Evolutionary conservation across 129 eudicot species (phyloP).

Genomic region (Rutidosis leptorrhynchoides): DNA sequence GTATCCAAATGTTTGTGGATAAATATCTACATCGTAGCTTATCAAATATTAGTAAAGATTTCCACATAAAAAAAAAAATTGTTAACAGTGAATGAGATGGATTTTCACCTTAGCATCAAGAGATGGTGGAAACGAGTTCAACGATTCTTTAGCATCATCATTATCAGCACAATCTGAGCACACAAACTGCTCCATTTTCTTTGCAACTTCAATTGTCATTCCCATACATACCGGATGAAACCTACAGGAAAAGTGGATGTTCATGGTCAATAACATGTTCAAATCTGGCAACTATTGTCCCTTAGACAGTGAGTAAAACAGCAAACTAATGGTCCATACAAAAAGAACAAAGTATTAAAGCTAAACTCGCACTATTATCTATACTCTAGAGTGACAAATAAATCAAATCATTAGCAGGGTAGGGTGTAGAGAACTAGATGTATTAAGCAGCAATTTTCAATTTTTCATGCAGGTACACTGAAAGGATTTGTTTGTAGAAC

Average conservation of each 20-base stretch:
- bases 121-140: constrained; percentile 54
- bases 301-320: neutral
- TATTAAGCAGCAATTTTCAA: neutral
- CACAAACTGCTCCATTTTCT: constrained; percentile 70
- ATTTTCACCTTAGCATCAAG: constrained; percentile 55
- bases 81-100: neutral
- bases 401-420: neutral
- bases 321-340: neutral
- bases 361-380: neutral
- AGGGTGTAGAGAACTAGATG: neutral
- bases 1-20: neutral
- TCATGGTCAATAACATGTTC: neutral
- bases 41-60: too few species aligned
- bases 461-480: neutral
- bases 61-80: neutral
- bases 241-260: constrained; percentile 37
- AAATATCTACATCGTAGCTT: neutral
- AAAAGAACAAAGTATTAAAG: neutral
- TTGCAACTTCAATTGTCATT: constrained; percentile 90
- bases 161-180: constrained; percentile 76
- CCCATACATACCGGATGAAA: constrained; percentile 98
- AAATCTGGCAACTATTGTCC: neutral
- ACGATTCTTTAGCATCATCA: constrained; percentile 54
- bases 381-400: neutral
- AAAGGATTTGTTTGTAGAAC: neutral